Conservation (phyloP, 495 filamentous ascomycete species). For the Parathielavia hyrcaniae region DNA sequence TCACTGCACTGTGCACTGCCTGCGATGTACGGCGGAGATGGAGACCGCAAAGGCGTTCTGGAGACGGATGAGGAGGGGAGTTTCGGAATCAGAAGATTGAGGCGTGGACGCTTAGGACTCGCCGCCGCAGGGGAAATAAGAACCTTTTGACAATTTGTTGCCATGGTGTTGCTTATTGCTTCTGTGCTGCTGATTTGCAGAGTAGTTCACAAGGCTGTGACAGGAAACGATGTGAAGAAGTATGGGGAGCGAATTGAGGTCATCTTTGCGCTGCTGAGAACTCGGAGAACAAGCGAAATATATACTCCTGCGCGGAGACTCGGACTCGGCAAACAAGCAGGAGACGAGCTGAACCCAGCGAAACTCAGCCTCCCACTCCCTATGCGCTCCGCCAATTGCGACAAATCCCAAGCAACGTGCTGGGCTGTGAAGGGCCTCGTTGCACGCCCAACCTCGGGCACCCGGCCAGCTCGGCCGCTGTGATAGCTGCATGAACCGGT, state of each 20-base stretch:
- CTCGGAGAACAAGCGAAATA: not conserved
- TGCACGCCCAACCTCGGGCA: not conserved
- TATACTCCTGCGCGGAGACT: not conserved
- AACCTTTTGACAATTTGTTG: too few species aligned
- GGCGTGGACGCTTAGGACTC: too few species aligned
- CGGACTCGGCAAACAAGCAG: not conserved
- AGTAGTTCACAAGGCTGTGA: too few species aligned
- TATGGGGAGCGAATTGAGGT: not conserved
- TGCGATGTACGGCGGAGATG: too few species aligned
- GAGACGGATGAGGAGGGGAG: too few species aligned
- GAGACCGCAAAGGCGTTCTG: too few species aligned
- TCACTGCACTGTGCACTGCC: too few species aligned
- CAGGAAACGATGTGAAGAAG: not conserved
- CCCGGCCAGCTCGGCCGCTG: not conserved
- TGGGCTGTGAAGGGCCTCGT: not conserved
- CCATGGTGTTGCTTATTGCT: too few species aligned
- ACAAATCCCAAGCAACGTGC: conserved; percentile 1
- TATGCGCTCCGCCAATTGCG: not conserved
- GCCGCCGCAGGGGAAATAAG: too few species aligned
- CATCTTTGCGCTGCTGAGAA: not conserved
- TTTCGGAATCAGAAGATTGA: too few species aligned
- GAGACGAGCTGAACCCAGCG: not conserved
- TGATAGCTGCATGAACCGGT: not conserved
- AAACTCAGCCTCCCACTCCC: not conserved
- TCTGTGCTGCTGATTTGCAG: too few species aligned